phyloP scores from a whole-genome alignment of 176 grass and related monocot genomes.

The Phragmites australis region DNA sequence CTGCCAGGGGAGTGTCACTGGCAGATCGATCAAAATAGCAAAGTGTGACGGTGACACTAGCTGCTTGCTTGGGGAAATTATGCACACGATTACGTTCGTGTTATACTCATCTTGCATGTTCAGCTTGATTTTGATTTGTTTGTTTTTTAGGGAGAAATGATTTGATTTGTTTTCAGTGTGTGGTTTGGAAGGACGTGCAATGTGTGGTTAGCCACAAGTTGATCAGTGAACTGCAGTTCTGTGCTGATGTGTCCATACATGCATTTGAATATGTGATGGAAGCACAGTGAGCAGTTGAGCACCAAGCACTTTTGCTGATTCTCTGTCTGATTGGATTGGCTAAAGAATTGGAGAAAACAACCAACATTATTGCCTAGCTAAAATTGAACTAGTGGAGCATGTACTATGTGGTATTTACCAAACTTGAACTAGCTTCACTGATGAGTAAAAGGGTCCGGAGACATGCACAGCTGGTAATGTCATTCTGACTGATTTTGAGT shows the following conservation, averaged over 20 bases:
- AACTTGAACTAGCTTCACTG: background rate
- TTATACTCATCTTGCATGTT: background rate
- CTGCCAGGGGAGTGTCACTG: background rate
- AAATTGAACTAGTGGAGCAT: background rate
- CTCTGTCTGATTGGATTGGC: background rate
- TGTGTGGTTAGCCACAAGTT: slow-evolving; percentile 1
- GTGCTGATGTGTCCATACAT: slow-evolving; percentile 7
- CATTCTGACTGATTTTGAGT: background rate
- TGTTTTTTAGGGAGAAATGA: background rate
- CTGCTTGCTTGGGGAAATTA: background rate
- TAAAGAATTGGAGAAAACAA: background rate
- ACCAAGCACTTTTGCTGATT: background rate
- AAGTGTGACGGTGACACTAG: background rate
- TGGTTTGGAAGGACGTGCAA: background rate
- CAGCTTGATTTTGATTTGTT: background rate
- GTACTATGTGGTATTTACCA: background rate
- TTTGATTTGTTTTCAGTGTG: background rate
- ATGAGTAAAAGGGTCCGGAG: background rate
- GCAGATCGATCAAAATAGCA: background rate
- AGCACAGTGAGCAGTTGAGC: background rate
- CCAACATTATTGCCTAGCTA: background rate
- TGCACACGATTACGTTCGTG: background rate
- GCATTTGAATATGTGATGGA: background rate
- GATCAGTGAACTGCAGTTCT: slow-evolving; percentile 8
- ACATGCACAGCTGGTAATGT: background rate